Base-by-base conservation (phyloP, 371 early-diverging fungal genomes). In the Mortierella sp. region DNA sequence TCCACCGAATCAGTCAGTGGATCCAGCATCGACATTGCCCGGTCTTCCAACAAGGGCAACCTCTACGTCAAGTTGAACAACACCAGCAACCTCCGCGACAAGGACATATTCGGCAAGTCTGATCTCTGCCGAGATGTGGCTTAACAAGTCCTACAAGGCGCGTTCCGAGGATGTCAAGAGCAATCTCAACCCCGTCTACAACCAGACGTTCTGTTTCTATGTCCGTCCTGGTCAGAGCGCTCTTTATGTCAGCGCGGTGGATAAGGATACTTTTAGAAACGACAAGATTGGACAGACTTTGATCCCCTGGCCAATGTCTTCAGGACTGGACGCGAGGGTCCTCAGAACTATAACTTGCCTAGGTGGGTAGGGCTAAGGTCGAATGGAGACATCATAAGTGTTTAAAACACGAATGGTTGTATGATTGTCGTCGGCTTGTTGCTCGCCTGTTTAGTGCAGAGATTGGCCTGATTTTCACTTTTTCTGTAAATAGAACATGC, bases 241-340 rank as follows among this genome's bases (percentile, higher is more conserved):
- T 73, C 77, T 89, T 37, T 82, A 91, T 72, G 31, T 91, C 34
- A 87, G 87, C 54, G 89, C 85, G 8, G 77, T 87, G 48, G 91
- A 90, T 70, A 85, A 88, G 79, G 90, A 89, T 53, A 78, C 73
- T 2, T 73, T 89, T 69, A 87, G 85, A 5, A 75, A 85, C 16
- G 90, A 90, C 51, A 86, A 85, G 79, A 88, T 91, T 78, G 91
- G 89, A 24, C 88, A 90, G 46, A 85, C 86, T 64, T 84, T 82
- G 19, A 55, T 88, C 46, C 75, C 86, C 77, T 91, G 59, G 69
- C 37, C 40, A 34, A 77, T 24, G 87, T 76, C 31, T 79, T 82
- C 59, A 71, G 69, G 43, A 86, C 83, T 31, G 75, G 79, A 2
- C 57, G 72, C 9, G 81, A 86, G 46, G 90, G 89, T 53, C 76